phyloP scores from a whole-genome alignment of 2,329 filamentous ascomycete genomes.

The Colletotrichum sp. region DNA sequence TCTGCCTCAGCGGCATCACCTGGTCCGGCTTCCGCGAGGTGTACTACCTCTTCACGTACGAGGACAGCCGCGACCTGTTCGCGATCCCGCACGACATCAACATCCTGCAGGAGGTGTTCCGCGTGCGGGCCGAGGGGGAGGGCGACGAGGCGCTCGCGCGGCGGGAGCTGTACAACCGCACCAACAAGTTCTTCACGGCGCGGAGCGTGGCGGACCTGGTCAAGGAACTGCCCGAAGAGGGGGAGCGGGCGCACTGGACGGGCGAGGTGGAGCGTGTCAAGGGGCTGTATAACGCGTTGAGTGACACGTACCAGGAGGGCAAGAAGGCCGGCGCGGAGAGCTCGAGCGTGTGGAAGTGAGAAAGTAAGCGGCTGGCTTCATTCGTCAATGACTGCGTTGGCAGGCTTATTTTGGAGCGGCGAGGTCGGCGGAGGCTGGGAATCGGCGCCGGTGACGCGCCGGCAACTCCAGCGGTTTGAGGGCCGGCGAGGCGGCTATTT shows the following conservation, averaged over 20 bases:
- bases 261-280: conserved; percentile 54
- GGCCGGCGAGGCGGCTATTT: background rate
- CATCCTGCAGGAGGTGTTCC: conserved; percentile 60
- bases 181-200: conserved; percentile 59
- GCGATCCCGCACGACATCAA: conserved; percentile 62
- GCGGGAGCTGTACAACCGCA: conserved; percentile 57
- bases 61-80: conserved; percentile 62
- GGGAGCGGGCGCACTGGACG: conserved; percentile 35
- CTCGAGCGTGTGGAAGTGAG: conserved; percentile 53
- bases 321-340: conserved; percentile 47
- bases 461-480: background rate
- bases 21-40: conserved; percentile 63
- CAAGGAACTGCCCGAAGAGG: conserved; percentile 39
- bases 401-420: background rate
- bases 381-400: background rate
- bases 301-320: conserved; percentile 53
- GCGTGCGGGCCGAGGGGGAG: conserved; percentile 45
- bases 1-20: conserved; percentile 62
- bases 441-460: background rate
- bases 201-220: conserved; percentile 47
- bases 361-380: background rate
- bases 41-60: conserved; percentile 64
- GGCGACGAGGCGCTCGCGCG: conserved; percentile 38
- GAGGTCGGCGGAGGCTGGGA: background rate
- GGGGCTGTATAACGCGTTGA: conserved; percentile 48